Evolutionary conservation across 1,139 yeast species (phyloP).

Genomic region (Debaryomyces sp.): DNA sequence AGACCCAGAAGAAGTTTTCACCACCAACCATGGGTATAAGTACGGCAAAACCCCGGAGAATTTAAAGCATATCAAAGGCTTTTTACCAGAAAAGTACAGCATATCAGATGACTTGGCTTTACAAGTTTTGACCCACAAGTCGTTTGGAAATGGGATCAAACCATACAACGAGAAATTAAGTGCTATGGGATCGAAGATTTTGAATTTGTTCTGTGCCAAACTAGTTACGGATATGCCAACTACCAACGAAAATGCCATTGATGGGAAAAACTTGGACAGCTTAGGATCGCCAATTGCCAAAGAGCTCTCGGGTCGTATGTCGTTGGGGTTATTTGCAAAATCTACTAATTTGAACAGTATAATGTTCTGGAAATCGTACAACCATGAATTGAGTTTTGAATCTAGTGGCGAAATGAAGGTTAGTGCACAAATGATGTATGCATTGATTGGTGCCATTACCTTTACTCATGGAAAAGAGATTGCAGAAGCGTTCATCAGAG

Average conservation of each 20-base stretch:
- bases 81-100: slow-evolving; percentile 45
- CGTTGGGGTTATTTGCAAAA: slow-evolving; percentile 58
- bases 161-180: slow-evolving; percentile 88
- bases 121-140: slow-evolving; percentile 88
- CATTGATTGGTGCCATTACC: slow-evolving; percentile 81
- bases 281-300: slow-evolving; percentile 60
- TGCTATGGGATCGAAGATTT: slow-evolving; percentile 73
- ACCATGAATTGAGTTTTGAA: slow-evolving; percentile 55
- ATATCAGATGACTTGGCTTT: slow-evolving; percentile 60
- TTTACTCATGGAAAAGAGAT: slow-evolving; percentile 63
- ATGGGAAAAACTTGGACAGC: slow-evolving; percentile 63
- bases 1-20: slow-evolving; percentile 67
- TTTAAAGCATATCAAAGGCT: slow-evolving; percentile 47
- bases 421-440: slow-evolving; percentile 69
- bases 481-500: slow-evolving; percentile 59
- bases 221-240: slow-evolving; percentile 43
- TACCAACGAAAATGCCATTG: slow-evolving; percentile 40
- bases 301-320: slow-evolving; percentile 50
- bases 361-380: slow-evolving; percentile 75
- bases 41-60: slow-evolving; percentile 60
- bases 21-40: slow-evolving; percentile 58
- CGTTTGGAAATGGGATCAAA: slow-evolving; percentile 86
- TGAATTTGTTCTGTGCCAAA: slow-evolving; percentile 62
- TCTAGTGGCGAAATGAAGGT: slow-evolving; percentile 58
- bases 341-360: slow-evolving; percentile 49